phyloP scores from a whole-genome alignment of 345 rosid genomes.

The Pistacia atlantica region DNA sequence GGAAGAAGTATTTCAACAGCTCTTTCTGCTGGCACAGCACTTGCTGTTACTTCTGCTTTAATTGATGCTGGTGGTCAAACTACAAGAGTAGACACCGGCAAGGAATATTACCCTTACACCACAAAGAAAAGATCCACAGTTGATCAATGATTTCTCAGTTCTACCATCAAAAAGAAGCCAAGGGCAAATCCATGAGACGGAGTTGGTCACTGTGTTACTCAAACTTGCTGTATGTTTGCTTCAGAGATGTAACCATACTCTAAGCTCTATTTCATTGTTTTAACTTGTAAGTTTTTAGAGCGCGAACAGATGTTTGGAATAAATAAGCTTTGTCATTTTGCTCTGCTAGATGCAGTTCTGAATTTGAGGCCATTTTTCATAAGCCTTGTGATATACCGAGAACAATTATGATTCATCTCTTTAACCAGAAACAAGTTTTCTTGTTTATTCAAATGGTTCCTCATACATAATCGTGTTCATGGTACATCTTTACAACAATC shows the following conservation, averaged over 20 bases:
- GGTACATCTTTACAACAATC: background rate
- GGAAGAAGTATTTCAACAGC: constrained; percentile 89
- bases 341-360: background rate
- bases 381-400: no score
- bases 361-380: constrained; percentile 7
- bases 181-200: constrained; percentile 9
- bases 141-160: constrained; percentile 41
- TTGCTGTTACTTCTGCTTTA: constrained; percentile 79
- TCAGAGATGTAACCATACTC: constrained; percentile 45
- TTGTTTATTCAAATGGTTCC: no score
- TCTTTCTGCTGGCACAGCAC: constrained; percentile 80
- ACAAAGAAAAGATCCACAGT: constrained; percentile 73
- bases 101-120: constrained; percentile 92
- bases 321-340: constrained; percentile 22
- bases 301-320: constrained; percentile 25
- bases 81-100: constrained; percentile 82
- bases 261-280: constrained; percentile 23
- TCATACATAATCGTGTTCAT: no score
- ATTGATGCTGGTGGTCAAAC: constrained; percentile 95
- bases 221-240: constrained; percentile 28
- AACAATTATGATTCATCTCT: no score
- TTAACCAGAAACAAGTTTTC: no score
- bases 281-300: constrained; percentile 11
- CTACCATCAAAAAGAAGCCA: constrained; percentile 15
- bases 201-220: constrained; percentile 8